Evolutionary conservation across 2,329 filamentous ascomycete genomes (phyloP).

Genomic region (Exserohilum rostratum): DNA sequence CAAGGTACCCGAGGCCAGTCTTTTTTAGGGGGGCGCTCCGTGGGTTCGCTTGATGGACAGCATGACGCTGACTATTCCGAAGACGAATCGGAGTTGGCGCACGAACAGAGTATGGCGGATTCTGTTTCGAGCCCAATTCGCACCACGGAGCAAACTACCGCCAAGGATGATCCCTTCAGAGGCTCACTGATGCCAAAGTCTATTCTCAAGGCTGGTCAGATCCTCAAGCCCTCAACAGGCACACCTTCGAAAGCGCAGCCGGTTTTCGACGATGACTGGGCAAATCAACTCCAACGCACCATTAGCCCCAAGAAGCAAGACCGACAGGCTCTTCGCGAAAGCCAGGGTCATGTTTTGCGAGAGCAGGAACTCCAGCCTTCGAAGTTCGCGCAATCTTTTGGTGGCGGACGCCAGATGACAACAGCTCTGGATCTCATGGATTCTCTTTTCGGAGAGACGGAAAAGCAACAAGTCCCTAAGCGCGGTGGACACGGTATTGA

Average conservation of each 20-base stretch:
- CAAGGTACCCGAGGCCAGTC: conserved; percentile 60
- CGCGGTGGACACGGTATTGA: conserved; percentile 72
- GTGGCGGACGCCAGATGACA: conserved; percentile 66
- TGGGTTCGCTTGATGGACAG: conserved; percentile 70
- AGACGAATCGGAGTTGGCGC: conserved; percentile 73
- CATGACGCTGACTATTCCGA: conserved; percentile 67
- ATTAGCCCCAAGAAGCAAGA: conserved; percentile 94
- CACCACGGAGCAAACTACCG: conserved; percentile 72
- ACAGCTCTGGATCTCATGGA: conserved; percentile 97
- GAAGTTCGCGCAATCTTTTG: conserved; percentile 40
- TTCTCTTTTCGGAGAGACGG: conserved; percentile 76
- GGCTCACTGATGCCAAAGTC: conserved; percentile 53
- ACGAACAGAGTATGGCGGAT: conserved; percentile 77
- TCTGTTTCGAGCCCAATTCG: conserved; percentile 75
- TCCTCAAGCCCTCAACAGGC: conserved; percentile 41
- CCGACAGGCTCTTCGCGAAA: conserved; percentile 72
- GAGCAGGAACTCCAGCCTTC: conserved; percentile 49
- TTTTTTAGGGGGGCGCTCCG: conserved; percentile 95
- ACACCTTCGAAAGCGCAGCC: conserved; percentile 62
- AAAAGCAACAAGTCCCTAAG: conserved; percentile 58
- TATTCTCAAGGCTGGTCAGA: conserved; percentile 54
- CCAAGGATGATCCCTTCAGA: conserved; percentile 40
- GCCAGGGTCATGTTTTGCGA: conserved; percentile 64
- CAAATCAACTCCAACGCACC: conserved; percentile 89
- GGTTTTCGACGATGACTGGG: conserved; percentile 81